phyloP scores from a whole-genome alignment of 2,329 filamentous ascomycete species.

The Plenodomus biglobosus region DNA sequence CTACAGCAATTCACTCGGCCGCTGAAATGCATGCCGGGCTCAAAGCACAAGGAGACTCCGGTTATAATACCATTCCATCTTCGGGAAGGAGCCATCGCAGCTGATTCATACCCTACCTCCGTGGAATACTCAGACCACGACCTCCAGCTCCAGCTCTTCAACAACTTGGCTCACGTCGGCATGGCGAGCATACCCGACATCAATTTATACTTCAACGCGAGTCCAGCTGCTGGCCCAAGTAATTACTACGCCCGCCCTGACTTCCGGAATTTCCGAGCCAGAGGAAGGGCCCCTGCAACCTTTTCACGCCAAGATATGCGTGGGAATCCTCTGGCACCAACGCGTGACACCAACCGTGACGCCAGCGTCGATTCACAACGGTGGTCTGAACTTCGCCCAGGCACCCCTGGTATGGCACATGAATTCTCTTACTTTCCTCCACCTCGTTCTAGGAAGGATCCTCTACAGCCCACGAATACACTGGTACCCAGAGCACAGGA shows the following conservation, averaged over 20 bases:
- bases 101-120: neutral
- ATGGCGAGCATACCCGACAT: neutral
- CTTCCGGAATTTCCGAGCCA: neutral
- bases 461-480: neutral
- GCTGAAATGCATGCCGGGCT: neutral
- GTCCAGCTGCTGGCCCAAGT: neutral
- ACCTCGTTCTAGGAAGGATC: neutral
- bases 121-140: neutral
- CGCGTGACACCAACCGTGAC: neutral
- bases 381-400: neutral
- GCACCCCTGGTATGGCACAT: neutral
- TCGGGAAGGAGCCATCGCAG: neutral
- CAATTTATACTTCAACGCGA: neutral
- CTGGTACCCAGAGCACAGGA: neutral
- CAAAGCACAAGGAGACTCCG: neutral
- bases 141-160: neutral
- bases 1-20: neutral
- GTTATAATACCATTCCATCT: neutral
- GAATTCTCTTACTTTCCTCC: neutral
- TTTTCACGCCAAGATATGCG: neutral
- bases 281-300: neutral
- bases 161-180: neutral
- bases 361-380: neutral
- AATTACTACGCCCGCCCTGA: neutral
- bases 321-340: neutral